Evolutionary conservation across 2,329 filamentous ascomycete species (phyloP).

Genomic region (Lecanosticta acicola): DNA sequence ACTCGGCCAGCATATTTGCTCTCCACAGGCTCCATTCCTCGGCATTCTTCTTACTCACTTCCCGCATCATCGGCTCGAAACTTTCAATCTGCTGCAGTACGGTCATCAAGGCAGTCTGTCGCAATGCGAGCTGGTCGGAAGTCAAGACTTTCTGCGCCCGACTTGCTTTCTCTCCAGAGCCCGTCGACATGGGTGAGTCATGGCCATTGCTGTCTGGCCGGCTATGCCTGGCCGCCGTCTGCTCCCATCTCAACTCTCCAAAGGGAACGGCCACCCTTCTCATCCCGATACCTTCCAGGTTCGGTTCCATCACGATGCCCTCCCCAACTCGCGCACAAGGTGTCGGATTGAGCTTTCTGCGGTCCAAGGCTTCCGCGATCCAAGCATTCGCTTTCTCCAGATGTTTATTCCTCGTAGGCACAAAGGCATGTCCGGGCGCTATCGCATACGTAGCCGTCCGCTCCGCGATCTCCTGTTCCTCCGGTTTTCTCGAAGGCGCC

Average conservation of each 20-base stretch:
- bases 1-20: constrained; percentile 76
- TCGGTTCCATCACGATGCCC: constrained; percentile 74
- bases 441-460: constrained; percentile 76
- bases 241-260: constrained; percentile 80
- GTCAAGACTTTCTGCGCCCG: constrained; percentile 12
- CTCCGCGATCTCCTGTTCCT: constrained; percentile 59
- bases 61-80: constrained; percentile 73
- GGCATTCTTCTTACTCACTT: constrained; percentile 77
- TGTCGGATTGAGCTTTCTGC: constrained; percentile 62
- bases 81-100: constrained; percentile 79
- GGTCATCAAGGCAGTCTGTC: constrained; percentile 73
- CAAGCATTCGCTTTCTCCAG: constrained; percentile 78
- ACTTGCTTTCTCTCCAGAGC: constrained; percentile 13
- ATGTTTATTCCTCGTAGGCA: constrained; percentile 72
- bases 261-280: constrained; percentile 81
- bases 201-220: constrained; percentile 18
- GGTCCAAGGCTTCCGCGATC: constrained; percentile 70
- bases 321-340: constrained; percentile 74
- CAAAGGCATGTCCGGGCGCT: constrained; percentile 75
- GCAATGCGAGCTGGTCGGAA: constrained; percentile 61
- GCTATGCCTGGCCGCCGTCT: constrained; percentile 50
- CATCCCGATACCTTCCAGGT: constrained; percentile 64
- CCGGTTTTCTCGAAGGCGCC: constrained; percentile 51
- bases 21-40: constrained; percentile 93
- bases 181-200: constrained; percentile 18